These are phyloP conservation scores for Exophiala aquamarina DNA, from an alignment of 2,329 filamentous ascomycete genomes.

Conservation along the genomic window DNA sequence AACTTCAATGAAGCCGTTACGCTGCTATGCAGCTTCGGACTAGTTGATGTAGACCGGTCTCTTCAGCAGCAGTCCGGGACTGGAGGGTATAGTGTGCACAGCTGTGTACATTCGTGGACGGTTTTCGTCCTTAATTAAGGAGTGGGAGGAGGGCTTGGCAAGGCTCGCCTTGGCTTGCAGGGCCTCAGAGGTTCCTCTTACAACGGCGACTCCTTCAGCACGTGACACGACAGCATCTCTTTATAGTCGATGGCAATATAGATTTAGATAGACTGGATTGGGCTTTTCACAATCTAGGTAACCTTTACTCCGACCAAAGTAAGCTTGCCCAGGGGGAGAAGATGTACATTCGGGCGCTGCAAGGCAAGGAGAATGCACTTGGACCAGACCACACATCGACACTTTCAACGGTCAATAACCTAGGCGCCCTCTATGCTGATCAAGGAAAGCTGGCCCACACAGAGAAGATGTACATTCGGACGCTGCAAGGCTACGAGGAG, in stretches of 20 bases:
- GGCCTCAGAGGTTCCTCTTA: no score
- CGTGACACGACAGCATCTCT: no score
- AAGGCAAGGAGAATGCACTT: constrained; percentile 17
- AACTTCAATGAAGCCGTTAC: constrained; percentile 13
- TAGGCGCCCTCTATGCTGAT: constrained; percentile 26
- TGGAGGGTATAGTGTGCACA: no score
- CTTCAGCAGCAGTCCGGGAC: no score
- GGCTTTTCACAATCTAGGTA: constrained; percentile 29
- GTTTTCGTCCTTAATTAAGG: no score
- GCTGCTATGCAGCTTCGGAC: constrained; percentile 9
- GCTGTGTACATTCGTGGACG: no score
- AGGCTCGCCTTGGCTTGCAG: no score
- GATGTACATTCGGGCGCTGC: constrained; percentile 26
- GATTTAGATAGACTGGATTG: no score
- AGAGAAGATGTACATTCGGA: constrained; percentile 26
- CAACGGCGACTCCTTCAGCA: no score
- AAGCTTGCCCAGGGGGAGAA: constrained; percentile 27
- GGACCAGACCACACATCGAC: constrained; percentile 24
- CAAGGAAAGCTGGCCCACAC: constrained; percentile 29
- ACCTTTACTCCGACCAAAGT: constrained; percentile 26
- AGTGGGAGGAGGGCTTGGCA: no score
- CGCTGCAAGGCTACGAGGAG: constrained; percentile 23
- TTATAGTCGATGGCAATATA: no score
- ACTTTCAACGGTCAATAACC: constrained; percentile 1
- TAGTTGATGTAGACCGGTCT: constrained; percentile 6